A percentile compares a stretch with the other conserved stretches of the same genome.
Evolutionary conservation across 495 filamentous ascomycete genomes (phyloP).

Genomic region (Parathielavia hyrcaniae): DNA sequence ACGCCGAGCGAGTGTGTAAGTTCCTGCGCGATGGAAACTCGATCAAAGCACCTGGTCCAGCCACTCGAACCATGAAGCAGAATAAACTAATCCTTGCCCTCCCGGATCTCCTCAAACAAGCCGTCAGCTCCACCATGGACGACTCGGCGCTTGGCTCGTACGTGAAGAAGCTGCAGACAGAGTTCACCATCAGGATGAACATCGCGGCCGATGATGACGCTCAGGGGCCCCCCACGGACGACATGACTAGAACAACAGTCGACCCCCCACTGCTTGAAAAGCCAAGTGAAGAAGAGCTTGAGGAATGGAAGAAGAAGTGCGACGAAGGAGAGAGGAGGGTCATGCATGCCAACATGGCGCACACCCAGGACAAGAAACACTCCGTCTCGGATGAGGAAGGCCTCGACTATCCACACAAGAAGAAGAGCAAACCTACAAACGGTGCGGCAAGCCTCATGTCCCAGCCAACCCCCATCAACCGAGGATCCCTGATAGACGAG

Average conservation of each 20-base stretch:
- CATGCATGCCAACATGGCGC: slow-evolving; percentile 13
- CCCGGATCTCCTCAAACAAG: slow-evolving; percentile 68
- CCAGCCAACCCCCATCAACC: slow-evolving; percentile 4
- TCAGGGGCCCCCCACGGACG: slow-evolving; percentile 2
- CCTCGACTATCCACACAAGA: not conserved
- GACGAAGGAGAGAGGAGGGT: slow-evolving; percentile 13
- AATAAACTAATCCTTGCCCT: slow-evolving; percentile 65
- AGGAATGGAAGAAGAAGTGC: slow-evolving; percentile 8
- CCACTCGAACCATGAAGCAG: slow-evolving; percentile 30
- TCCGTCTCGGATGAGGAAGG: not conserved
- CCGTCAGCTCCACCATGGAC: slow-evolving; percentile 61
- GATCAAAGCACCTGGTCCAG: slow-evolving; percentile 53
- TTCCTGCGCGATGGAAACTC: slow-evolving; percentile 48
- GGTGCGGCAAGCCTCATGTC: not conserved
- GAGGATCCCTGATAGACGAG: slow-evolving; percentile 7
- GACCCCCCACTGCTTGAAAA: slow-evolving; percentile 2
- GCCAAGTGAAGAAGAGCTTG: slow-evolving; percentile 10
- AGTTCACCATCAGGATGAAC: slow-evolving; percentile 70
- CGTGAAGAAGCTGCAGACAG: slow-evolving; percentile 63
- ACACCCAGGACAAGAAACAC: not conserved
- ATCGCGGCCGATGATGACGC: slow-evolving; percentile 42
- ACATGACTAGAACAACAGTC: not conserved
- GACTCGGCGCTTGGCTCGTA: slow-evolving; percentile 55
- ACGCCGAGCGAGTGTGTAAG: slow-evolving; percentile 58
- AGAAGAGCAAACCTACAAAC: not conserved